Conservation (phyloP, 495 filamentous ascomycete species). For the Elaphomyces granulatus region DNA sequence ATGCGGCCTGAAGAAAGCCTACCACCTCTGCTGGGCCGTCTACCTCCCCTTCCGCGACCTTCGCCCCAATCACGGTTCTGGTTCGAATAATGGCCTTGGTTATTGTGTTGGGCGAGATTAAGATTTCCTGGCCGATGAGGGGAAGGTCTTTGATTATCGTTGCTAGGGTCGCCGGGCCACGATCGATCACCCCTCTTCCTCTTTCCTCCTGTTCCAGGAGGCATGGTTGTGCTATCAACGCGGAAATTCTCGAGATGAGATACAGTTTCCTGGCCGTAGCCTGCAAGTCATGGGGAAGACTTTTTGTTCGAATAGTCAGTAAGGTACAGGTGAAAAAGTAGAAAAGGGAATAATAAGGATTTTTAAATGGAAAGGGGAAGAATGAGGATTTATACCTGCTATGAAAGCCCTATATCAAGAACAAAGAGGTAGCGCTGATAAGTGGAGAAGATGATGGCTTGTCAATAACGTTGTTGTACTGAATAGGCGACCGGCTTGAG, state of each 20-base stretch:
- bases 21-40: conserved; percentile 32
- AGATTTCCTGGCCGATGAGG: conserved; percentile 49
- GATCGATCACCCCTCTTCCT: conserved; percentile 43
- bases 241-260: conserved; percentile 3
- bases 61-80: conserved; percentile 29
- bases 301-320: no score
- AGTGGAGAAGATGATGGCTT: no score
- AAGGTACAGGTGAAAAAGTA: no score
- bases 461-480: no score
- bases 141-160: conserved; percentile 43
- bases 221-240: conserved; percentile 24
- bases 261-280: background rate
- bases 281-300: background rate
- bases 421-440: no score
- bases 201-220: conserved; percentile 40
- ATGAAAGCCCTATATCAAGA: no score
- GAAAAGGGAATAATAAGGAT: no score
- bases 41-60: conserved; percentile 27
- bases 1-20: conserved; percentile 24
- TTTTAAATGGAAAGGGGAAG: no score
- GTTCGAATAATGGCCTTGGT: conserved; percentile 19
- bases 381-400: no score
- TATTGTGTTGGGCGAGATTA: conserved; percentile 42
- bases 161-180: conserved; percentile 35
- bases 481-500: no score